Evolutionary conservation across 2,329 filamentous ascomycete genomes (phyloP).

Genomic region (Colletotrichum truncatum): DNA sequence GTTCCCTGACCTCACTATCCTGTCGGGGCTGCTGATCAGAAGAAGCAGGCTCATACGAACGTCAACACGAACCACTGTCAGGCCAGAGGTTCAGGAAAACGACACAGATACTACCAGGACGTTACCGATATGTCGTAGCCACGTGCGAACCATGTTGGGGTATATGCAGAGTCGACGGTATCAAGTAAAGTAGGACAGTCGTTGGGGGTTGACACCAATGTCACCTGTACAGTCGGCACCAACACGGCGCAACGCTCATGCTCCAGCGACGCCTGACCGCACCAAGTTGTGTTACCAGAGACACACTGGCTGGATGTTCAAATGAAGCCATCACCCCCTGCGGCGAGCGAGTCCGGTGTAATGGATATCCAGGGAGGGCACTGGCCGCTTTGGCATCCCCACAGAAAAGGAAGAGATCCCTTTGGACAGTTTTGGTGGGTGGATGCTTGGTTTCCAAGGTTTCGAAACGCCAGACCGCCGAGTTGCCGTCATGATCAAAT

Average conservation of each 20-base stretch:
- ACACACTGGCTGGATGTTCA: conserved; percentile 1
- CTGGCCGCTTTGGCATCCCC: conserved; percentile 18
- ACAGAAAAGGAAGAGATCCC: conserved; percentile 14
- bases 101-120: neutral
- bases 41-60: neutral
- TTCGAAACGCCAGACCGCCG: neutral
- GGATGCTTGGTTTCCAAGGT: conserved; percentile 6
- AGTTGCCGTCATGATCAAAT: conserved; percentile 5
- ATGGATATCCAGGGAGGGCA: conserved; percentile 18
- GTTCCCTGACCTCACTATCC: neutral
- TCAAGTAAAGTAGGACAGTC: neutral
- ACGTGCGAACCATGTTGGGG: neutral
- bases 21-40: neutral
- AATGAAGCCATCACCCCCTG: conserved; percentile 20
- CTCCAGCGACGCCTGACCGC: neutral
- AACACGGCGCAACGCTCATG: neutral
- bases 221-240: neutral
- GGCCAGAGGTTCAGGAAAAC: neutral
- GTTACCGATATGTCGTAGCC: neutral
- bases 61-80: conserved; percentile 6
- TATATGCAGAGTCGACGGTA: neutral
- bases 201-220: neutral
- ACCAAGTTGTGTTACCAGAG: conserved; percentile 23
- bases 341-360: conserved; percentile 1
- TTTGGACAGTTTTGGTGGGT: conserved; percentile 8